phyloP scores from a whole-genome alignment of 768 basidiomycete genomes.

The Kwoniella mangroviensis region DNA sequence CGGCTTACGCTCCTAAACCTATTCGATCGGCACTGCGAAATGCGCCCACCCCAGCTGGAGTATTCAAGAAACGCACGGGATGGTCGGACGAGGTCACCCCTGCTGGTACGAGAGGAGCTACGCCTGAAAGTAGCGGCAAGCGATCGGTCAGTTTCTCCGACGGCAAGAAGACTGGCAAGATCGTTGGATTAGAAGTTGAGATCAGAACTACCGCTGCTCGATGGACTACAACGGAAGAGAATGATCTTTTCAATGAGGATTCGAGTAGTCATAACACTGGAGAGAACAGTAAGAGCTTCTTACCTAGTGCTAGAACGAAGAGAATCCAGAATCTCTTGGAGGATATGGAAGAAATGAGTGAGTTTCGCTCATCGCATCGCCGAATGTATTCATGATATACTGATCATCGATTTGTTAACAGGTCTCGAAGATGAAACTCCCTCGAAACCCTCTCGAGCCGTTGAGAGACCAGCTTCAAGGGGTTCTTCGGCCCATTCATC shows the following conservation, averaged over 20 bases:
- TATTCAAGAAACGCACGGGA: conserved; percentile 40
- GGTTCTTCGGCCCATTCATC: conserved; percentile 24
- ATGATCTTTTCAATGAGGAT: conserved; percentile 34
- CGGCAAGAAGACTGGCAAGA: conserved; percentile 87
- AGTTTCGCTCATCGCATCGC: conserved; percentile 40
- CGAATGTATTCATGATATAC: too few species aligned
- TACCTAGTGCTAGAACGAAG: conserved; percentile 70
- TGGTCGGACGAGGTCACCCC: conserved; percentile 46
- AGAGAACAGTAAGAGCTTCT: conserved; percentile 32
- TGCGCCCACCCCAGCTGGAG: conserved; percentile 37
- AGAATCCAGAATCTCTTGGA: conserved; percentile 81
- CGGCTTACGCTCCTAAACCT: conserved; percentile 30
- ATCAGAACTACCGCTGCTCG: conserved; percentile 12
- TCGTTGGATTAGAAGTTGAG: conserved; percentile 53
- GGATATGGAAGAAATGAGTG: conserved; percentile 72
- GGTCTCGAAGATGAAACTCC: conserved; percentile 54
- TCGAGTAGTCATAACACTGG: conserved; percentile 6
- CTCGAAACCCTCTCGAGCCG: conserved; percentile 44
- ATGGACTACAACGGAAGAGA: conserved; percentile 20
- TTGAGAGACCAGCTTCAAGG: conserved; percentile 16
- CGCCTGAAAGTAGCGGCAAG: conserved; percentile 34
- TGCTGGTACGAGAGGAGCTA: conserved; percentile 21
- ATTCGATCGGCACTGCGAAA: conserved; percentile 51
- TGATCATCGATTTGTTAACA: not conserved
- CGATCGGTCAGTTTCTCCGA: conserved; percentile 91